These are phyloP conservation scores for Sphenostylis stenocarpa DNA, from an alignment of 306 rosid species.

Conservation along the genomic window DNA sequence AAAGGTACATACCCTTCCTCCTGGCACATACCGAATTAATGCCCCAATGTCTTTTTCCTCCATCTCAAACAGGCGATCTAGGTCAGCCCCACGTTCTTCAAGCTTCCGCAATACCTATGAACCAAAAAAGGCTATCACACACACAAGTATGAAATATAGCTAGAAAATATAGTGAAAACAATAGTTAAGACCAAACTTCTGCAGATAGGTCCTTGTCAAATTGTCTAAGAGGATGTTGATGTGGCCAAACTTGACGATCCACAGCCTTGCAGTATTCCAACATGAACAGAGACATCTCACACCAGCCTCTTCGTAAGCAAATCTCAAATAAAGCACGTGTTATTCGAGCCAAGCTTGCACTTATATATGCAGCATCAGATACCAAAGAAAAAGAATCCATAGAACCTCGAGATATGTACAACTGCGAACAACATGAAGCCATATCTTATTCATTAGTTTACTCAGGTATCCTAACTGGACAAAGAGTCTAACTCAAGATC, in stretches of 20 bases:
- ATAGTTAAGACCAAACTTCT: constrained; percentile 58
- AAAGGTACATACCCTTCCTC: constrained; percentile 76
- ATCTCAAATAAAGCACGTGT: constrained; percentile 93
- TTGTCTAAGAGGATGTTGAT: constrained; percentile 92
- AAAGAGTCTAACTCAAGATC: constrained; percentile 23
- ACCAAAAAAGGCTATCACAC: constrained; percentile 29
- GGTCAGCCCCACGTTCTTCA: constrained; percentile 85
- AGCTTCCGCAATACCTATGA: constrained; percentile 73
- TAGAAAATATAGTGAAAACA: constrained; percentile 30
- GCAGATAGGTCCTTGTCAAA: constrained; percentile 82
- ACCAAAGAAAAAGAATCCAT: constrained; percentile 82
- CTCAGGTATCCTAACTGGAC: constrained; percentile 3
- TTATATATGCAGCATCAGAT: constrained; percentile 94
- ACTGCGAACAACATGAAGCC: constrained; percentile 51
- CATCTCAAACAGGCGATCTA: constrained; percentile 87
- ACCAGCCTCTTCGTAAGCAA: constrained; percentile 91
- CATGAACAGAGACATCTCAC: constrained; percentile 89
- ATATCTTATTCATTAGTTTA: constrained; percentile 29
- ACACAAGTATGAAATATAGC: constrained; percentile 26
- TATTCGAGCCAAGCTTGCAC: constrained; percentile 98
- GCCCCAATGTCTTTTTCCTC: constrained; percentile 94
- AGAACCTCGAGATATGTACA: constrained; percentile 91
- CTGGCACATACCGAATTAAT: constrained; percentile 81
- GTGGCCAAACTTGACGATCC: constrained; percentile 97
- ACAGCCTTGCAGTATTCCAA: constrained; percentile 98